phyloP scores from a whole-genome alignment of 768 basidiomycete species.

The Tylopilus rubrobrunneus region DNA sequence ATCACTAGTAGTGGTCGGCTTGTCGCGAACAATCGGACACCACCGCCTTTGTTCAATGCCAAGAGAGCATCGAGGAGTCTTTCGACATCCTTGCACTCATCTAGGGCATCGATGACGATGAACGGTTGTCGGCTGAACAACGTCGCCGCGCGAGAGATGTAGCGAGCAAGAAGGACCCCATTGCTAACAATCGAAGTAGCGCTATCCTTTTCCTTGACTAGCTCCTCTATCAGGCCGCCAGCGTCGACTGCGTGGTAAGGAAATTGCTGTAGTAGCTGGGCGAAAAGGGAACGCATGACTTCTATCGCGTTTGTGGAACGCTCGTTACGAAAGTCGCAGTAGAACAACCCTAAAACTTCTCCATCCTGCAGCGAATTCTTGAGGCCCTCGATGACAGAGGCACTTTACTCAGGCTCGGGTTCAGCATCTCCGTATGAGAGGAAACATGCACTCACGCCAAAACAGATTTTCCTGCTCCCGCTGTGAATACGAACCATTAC shows the following conservation, averaged over 20 bases:
- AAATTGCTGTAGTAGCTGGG: slow-evolving; percentile 3
- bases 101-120: slow-evolving; percentile 13
- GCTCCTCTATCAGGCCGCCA: neutral
- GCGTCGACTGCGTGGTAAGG: neutral
- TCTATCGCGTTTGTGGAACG: slow-evolving; percentile 3
- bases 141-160: neutral
- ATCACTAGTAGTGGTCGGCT: slow-evolving; percentile 11
- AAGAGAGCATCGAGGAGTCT: neutral
- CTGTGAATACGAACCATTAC: neutral
- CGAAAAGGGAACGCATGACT: slow-evolving; percentile 12
- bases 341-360: neutral
- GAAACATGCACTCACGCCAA: neutral
- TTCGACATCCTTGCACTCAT: slow-evolving; percentile 14
- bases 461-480: neutral
- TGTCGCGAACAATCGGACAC: slow-evolving; percentile 7
- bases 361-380: neutral
- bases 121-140: neutral
- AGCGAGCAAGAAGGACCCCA: neutral
- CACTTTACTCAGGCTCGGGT: neutral
- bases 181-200: neutral
- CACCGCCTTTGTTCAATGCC: neutral
- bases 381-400: neutral
- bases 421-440: neutral
- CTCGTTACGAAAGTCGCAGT: slow-evolving; percentile 14
- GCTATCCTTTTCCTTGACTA: neutral